phyloP scores from a whole-genome alignment of 768 basidiomycete genomes.

The Boletus huronensis region DNA sequence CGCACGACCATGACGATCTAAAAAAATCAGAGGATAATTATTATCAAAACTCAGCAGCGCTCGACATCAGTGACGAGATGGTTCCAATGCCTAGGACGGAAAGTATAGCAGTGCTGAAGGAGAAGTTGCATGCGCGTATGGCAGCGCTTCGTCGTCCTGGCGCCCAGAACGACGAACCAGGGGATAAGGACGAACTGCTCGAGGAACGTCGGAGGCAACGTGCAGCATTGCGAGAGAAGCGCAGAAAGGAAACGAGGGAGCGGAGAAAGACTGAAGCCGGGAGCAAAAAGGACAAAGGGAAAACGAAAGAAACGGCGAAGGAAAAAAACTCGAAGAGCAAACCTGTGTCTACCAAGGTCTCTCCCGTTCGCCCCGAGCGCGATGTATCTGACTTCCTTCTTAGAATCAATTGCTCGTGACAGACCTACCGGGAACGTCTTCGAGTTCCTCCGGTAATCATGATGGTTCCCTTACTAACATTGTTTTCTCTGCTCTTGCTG shows the following conservation, averaged over 20 bases:
- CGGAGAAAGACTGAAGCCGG: constrained; percentile 70
- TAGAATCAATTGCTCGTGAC: constrained; percentile 74
- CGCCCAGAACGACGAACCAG: constrained; percentile 38
- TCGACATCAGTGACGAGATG: constrained; percentile 27
- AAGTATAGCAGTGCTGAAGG: constrained; percentile 61
- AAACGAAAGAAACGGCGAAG: constrained; percentile 50
- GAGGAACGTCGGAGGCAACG: constrained; percentile 75
- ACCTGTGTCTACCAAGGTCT: constrained; percentile 53
- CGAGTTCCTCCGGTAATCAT: constrained; percentile 26
- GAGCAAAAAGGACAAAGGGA: constrained; percentile 46
- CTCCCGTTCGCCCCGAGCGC: constrained; percentile 5
- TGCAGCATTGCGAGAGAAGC: constrained; percentile 78
- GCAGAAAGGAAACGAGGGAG: constrained; percentile 84
- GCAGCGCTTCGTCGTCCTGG: constrained; percentile 55
- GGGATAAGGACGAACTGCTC: constrained; percentile 75
- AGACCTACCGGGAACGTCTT: constrained; percentile 35
- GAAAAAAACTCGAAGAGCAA: constrained; percentile 41
- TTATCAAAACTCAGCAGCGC: neutral
- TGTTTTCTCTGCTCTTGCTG: constrained; percentile 62
- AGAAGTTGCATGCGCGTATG: constrained; percentile 75
- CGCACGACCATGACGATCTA: constrained; percentile 22
- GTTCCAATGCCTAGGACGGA: constrained; percentile 65
- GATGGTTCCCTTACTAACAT: constrained; percentile 55
- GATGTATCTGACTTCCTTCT: neutral
- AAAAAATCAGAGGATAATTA: constrained; percentile 25